Conservation (phyloP, 495 filamentous ascomycete genomes). For the Annulohypoxylon nitens region DNA sequence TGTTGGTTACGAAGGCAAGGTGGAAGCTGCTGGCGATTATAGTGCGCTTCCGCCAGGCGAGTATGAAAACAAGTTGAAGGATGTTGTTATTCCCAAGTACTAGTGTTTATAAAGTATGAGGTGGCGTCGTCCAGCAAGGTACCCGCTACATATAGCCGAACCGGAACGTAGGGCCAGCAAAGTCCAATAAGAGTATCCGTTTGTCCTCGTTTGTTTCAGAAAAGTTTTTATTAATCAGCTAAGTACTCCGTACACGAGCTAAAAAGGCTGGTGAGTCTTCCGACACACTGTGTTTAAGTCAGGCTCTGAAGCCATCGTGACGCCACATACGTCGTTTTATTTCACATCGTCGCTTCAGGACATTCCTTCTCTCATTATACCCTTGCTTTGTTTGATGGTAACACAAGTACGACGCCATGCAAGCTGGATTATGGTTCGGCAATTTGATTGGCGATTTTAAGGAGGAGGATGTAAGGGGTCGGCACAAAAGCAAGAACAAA, state of each 20-base stretch:
- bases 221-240: too few species aligned
- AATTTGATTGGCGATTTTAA: too few species aligned
- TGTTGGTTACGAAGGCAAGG: constrained; percentile 48
- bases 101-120: neutral
- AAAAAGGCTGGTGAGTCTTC: too few species aligned
- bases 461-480: too few species aligned
- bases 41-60: constrained; percentile 2
- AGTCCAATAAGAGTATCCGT: too few species aligned
- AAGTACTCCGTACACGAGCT: too few species aligned
- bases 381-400: neutral
- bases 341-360: neutral
- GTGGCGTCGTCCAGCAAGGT: neutral
- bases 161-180: neutral
- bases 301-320: neutral
- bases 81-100: neutral
- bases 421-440: too few species aligned
- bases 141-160: constrained; percentile 60
- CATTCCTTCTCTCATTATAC: too few species aligned
- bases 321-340: neutral
- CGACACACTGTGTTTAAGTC: neutral
- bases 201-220: too few species aligned
- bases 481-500: neutral
- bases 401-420: too few species aligned
- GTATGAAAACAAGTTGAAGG: neutral
- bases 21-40: constrained; percentile 34